Evolutionary conservation across 2,329 filamentous ascomycete genomes (phyloP), one percentile per base, ranked within the genome.

Genomic region (Cyanodermella asteris): DNA sequence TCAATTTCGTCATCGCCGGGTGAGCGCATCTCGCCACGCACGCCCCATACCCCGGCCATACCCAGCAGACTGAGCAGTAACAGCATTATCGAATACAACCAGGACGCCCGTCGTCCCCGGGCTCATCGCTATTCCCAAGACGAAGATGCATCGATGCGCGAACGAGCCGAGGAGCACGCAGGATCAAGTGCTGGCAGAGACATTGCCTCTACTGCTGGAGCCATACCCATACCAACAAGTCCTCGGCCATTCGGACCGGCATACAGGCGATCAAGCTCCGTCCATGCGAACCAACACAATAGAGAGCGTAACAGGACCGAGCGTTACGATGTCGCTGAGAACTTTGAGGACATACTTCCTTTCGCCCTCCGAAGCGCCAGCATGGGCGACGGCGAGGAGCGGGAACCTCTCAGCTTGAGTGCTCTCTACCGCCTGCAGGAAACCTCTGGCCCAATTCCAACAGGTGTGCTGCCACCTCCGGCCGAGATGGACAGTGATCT

Each of bases 11-110:
- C 81, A 1, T 93, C 82, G 7, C 82, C 82, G 2, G 78, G 75
- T 28, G 91, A 91, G 39, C 78, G 81, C 1, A 64, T 90, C 11
- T 91, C 80, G 3, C 81, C 76, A 7, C 80, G 84, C 41, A 91
- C 78, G 1, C 80, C 82, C 2, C 82, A 94, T 41, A 91, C 81
- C 1, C 87, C 87, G 4, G 81, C 82, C 7, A 80, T 94, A 15
- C 84, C 84, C 12, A 93, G 82, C 6, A 66, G 87, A n/a, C 55
- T 97, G 13, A 91, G 80, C 41, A 80, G 87, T 33, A 82, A 90
- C 41, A 87, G 77, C 25, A 78, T 87, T 31, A 69, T 70, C 21
- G 73, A 78, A 34, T 74, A 80, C 25, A 38, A 39, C 16, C 42
- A 43, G 14, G 40, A 37, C 22, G 39, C 12, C 10, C 13, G 11